Percentiles rank a stretch among this genome's conserved stretches.
These are phyloP conservation scores for Chaetomium olivaceum DNA, from an alignment of 2,329 filamentous ascomycete genomes.

Conservation along the genomic window DNA sequence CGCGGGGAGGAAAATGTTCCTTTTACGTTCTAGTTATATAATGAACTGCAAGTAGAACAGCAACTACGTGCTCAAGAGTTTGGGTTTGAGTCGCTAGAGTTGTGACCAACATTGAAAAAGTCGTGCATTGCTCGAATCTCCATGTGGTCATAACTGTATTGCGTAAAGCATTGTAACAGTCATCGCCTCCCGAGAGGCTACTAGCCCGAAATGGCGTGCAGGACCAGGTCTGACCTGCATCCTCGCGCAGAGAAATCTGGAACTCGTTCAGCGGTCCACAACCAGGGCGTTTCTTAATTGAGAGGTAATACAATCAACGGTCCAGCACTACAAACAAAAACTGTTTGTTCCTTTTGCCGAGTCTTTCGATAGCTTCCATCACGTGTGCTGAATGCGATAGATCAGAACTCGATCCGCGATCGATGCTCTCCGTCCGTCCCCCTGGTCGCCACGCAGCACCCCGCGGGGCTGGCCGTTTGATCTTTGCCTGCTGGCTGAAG, in stretches of 20 bases:
- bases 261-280: constrained; percentile 5
- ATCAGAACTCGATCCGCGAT: constrained; percentile 2
- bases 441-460: constrained; percentile 10
- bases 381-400: background rate
- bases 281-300: background rate
- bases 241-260: constrained; percentile 9
- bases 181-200: background rate
- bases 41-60: background rate
- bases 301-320: background rate
- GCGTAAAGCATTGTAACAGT: background rate
- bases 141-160: background rate
- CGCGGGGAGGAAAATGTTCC: background rate
- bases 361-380: background rate
- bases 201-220: constrained; percentile 11
- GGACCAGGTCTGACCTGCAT: constrained; percentile 12
- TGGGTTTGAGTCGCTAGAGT: background rate
- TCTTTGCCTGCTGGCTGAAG: constrained; percentile 22
- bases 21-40: background rate
- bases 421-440: background rate
- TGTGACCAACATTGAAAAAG: background rate
- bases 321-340: background rate
- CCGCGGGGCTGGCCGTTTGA: constrained; percentile 19
- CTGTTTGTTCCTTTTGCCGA: background rate
- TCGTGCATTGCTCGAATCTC: background rate
- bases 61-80: background rate